Evolutionary conservation across 2,329 filamentous ascomycete species (phyloP).

Genomic region (Macrophomina pseudophaseolina): DNA sequence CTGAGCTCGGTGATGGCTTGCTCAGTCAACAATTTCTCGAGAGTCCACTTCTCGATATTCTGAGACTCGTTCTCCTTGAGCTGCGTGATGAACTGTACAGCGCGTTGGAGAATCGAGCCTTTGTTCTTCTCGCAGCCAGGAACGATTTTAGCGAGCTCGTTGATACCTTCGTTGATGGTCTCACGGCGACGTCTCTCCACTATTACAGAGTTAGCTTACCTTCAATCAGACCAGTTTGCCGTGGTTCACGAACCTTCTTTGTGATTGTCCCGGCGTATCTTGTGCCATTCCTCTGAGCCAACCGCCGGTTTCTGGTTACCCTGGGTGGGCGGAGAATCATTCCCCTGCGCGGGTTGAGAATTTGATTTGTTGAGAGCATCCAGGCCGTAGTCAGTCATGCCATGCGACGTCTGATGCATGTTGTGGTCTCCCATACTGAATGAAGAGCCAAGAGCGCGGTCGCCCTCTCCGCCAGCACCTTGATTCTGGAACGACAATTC

Average conservation of each 20-base stretch:
- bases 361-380: conserved; percentile 57
- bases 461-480: conserved; percentile 48
- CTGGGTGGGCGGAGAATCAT: conserved; percentile 43
- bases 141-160: conserved; percentile 96
- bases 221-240: conserved; percentile 29
- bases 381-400: conserved; percentile 50
- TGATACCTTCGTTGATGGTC: conserved; percentile 98
- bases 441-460: conserved; percentile 41
- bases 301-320: conserved; percentile 74
- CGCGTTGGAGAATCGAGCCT: conserved; percentile 90
- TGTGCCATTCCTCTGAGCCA: conserved; percentile 98
- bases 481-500: conserved; percentile 58
- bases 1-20: conserved; percentile 89
- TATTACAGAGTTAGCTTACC: conserved; percentile 45
- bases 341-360: conserved; percentile 29
- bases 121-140: conserved; percentile 99
- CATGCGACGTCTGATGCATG: conserved; percentile 42
- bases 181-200: conserved; percentile 95
- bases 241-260: conserved; percentile 78
- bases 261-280: conserved; percentile 95
- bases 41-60: conserved; percentile 92
- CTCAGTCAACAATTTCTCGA: conserved; percentile 88
- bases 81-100: conserved; percentile 92
- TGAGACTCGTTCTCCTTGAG: conserved; percentile 92
- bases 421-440: conserved; percentile 51